Percentiles rank a stretch among this genome's conserved stretches.
Conservation (phyloP, 345 rosid species). For the Trapa bicornis region DNA sequence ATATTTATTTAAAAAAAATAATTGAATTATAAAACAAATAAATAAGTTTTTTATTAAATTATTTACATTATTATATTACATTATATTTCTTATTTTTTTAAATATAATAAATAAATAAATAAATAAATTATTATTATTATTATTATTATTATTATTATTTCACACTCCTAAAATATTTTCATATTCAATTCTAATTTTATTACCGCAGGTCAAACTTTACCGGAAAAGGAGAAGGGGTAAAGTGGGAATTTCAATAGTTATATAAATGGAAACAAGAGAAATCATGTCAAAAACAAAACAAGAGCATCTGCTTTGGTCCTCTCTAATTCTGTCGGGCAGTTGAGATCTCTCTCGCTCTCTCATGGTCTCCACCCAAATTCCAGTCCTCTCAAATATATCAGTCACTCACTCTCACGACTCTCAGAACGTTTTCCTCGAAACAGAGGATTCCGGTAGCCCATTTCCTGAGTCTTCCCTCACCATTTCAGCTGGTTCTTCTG, state of each 20-base stretch:
- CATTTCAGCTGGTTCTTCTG: not conserved
- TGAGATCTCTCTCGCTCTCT: slow-evolving; percentile 16
- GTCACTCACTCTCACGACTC: not conserved
- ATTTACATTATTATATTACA: too few species aligned
- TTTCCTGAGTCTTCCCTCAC: not conserved
- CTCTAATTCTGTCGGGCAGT: slow-evolving; percentile 37
- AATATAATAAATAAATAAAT: too few species aligned
- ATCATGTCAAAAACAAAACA: slow-evolving; percentile 21
- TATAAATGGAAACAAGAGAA: slow-evolving; percentile 9
- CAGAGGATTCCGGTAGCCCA: not conserved
- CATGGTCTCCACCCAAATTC: slow-evolving; percentile 6
- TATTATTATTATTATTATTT: too few species aligned
- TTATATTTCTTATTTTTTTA: too few species aligned
- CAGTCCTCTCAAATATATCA: not conserved
- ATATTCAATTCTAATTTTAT: too few species aligned
- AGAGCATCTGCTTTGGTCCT: slow-evolving; percentile 2
- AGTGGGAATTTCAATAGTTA: too few species aligned
- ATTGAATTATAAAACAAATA: too few species aligned
- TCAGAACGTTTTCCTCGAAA: not conserved
- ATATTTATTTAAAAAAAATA: too few species aligned
- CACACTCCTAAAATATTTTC: too few species aligned
- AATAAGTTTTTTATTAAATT: too few species aligned
- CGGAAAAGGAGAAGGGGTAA: not conserved
- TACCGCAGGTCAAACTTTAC: too few species aligned
- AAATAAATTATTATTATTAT: too few species aligned